phyloP scores from a whole-genome alignment of 2,329 filamentous ascomycete species.

The Hansfordia pulvinata region DNA sequence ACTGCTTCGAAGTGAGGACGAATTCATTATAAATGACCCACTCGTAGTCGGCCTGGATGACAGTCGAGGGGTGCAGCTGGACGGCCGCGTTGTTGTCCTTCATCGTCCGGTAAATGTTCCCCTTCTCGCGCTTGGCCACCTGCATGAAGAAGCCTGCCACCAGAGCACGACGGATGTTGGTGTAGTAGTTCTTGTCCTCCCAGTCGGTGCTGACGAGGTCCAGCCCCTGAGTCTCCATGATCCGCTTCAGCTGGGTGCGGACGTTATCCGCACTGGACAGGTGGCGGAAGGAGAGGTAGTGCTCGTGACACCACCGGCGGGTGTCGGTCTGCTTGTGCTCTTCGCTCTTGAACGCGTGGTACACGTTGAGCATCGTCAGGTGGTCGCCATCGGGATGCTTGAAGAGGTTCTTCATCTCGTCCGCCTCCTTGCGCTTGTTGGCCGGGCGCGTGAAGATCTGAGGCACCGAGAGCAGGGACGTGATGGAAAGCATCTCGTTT shows the following conservation, averaged over 20 bases:
- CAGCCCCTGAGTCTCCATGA: constrained; percentile 87
- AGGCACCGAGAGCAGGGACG: constrained; percentile 83
- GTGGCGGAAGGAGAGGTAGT: constrained; percentile 83
- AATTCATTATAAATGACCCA: constrained; percentile 99
- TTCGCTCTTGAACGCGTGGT: constrained; percentile 86
- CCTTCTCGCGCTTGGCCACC: constrained; percentile 83
- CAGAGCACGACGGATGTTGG: constrained; percentile 85
- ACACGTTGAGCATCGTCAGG: constrained; percentile 90
- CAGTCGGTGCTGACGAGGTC: constrained; percentile 83
- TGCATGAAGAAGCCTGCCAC: constrained; percentile 99
- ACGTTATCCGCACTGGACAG: constrained; percentile 91
- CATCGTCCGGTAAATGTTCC: constrained; percentile 86
- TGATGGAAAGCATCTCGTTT: constrained; percentile 94
- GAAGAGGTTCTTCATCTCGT: constrained; percentile 95
- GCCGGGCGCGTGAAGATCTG: constrained; percentile 87
- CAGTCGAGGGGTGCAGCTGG: constrained; percentile 84
- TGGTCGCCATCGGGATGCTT: constrained; percentile 90
- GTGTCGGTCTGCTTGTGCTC: constrained; percentile 51
- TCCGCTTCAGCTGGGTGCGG: constrained; percentile 77
- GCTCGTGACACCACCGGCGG: constrained; percentile 92
- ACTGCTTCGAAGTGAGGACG: constrained; percentile 95
- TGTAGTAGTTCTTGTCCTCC: constrained; percentile 94
- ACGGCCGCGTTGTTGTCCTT: constrained; percentile 96
- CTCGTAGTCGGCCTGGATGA: constrained; percentile 76
- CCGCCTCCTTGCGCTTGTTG: constrained; percentile 73